These are phyloP conservation scores for Diplodia seriata DNA, from an alignment of 2,329 filamentous ascomycete species.

Conservation along the genomic window DNA sequence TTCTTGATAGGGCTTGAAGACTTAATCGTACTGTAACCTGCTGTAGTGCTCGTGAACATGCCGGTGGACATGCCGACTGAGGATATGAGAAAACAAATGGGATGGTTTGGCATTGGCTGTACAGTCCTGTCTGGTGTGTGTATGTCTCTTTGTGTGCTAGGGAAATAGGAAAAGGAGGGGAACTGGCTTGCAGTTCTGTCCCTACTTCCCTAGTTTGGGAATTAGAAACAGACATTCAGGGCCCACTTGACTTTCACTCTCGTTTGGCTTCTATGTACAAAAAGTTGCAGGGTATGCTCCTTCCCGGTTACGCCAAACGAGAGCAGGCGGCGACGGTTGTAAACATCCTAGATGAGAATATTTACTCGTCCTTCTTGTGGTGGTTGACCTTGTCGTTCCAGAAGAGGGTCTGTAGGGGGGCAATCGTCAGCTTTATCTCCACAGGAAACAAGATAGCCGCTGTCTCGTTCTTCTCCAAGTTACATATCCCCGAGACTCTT, in stretches of 20 bases:
- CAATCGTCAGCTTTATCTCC: not conserved
- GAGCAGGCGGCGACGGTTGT: not conserved
- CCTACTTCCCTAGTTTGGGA: not conserved
- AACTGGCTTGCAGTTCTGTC: not conserved
- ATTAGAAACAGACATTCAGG: not conserved
- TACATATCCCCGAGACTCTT: not conserved
- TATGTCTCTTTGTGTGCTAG: not conserved
- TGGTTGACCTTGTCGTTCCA: slow-evolving; percentile 97
- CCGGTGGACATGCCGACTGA: no score
- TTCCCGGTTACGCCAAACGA: slow-evolving; percentile 4
- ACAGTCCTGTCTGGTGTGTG: not conserved
- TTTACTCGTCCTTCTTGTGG: slow-evolving; percentile 81
- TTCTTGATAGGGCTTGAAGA: no score
- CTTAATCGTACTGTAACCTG: no score
- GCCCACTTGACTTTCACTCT: slow-evolving; percentile 10
- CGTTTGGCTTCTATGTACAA: slow-evolving; percentile 28
- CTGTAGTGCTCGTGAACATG: no score
- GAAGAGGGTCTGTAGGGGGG: slow-evolving; percentile 57
- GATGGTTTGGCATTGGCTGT: not conserved
- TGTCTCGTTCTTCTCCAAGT: not conserved
- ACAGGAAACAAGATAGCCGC: not conserved
- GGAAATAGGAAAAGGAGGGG: not conserved
- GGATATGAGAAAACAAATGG: not conserved
- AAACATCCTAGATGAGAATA: not conserved
- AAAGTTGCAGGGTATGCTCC: slow-evolving; percentile 5